phyloP scores from a whole-genome alignment of 163 green algal genomes.

The Chlamydomonas reinhardtii region DNA sequence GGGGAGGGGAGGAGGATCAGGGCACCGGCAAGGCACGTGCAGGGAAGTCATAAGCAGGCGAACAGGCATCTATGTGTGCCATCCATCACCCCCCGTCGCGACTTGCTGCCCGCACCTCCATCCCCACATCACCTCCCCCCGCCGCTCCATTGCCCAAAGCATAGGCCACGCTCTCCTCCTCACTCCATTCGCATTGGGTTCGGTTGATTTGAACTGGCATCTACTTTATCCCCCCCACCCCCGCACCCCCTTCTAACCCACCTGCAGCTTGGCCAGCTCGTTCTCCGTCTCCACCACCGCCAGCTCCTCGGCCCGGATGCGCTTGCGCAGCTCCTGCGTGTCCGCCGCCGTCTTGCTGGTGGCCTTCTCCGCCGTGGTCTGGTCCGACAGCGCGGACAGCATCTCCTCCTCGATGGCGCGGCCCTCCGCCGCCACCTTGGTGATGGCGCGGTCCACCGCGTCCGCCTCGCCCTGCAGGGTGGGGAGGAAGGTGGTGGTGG shows the following conservation, averaged over 20 bases:
- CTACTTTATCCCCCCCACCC: background rate
- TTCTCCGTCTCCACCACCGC: conserved; percentile 81
- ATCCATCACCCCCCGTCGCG: too few relatives aligned
- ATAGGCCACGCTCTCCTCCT: too few relatives aligned
- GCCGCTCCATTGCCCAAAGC: too few relatives aligned
- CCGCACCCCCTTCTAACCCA: background rate
- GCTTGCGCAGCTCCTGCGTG: conserved; percentile 65
- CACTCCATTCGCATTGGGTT: too few relatives aligned
- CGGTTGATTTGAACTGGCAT: background rate
- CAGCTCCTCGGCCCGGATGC: conserved; percentile 76
- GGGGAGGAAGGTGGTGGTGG: background rate
- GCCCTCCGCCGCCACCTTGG: conserved; percentile 52
- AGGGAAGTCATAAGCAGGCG: too few relatives aligned
- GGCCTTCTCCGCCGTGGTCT: conserved; percentile 88
- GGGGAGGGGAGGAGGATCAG: too few relatives aligned
- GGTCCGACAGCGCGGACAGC: conserved; percentile 80
- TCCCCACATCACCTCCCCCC: too few relatives aligned
- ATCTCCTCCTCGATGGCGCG: conserved; percentile 75
- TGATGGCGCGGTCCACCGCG: conserved; percentile 68
- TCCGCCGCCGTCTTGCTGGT: conserved; percentile 76
- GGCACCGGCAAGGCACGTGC: too few relatives aligned
- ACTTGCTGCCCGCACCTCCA: too few relatives aligned
- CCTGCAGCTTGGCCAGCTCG: conserved; percentile 85
- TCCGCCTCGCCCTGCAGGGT: conserved; percentile 57
- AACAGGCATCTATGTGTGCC: too few relatives aligned